A percentile compares a stretch with the other conserved stretches of the same genome.
phyloP scores from a whole-genome alignment of 2,329 filamentous ascomycete species.

The Aureobasidium sp. region DNA sequence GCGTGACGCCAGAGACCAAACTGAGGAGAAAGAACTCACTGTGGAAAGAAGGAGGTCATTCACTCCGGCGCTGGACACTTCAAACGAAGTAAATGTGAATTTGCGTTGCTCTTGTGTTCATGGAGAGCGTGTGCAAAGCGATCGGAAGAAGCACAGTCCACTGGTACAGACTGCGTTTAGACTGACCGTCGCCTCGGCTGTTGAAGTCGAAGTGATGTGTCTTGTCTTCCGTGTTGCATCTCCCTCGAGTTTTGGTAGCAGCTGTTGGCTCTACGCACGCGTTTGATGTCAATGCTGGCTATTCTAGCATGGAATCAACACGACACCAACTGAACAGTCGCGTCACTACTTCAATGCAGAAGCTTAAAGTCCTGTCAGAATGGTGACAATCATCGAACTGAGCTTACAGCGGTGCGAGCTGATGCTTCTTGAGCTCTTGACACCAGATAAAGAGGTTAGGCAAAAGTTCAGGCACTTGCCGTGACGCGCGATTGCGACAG shows the following conservation, averaged over 20 bases:
- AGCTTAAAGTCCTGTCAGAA: not conserved
- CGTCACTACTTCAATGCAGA: not conserved
- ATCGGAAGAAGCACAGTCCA: not conserved
- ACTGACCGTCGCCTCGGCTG: slow-evolving; percentile 1
- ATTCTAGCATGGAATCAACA: not conserved
- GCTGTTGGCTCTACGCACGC: not conserved
- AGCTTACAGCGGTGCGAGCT: not conserved
- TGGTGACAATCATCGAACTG: not conserved
- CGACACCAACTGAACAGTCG: not conserved
- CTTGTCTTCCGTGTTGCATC: not conserved
- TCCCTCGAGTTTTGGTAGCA: not conserved
- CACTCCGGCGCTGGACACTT: not conserved
- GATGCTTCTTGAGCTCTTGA: not conserved
- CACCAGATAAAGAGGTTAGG: not conserved
- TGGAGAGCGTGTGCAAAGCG: not conserved
- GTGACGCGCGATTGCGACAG: slow-evolving; percentile 11
- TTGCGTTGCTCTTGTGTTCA: not conserved
- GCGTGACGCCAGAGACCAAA: not conserved
- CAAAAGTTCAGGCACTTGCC: not conserved
- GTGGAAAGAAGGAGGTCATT: not conserved
- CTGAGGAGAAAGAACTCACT: not conserved
- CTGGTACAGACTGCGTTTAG: not conserved
- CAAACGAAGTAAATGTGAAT: not conserved
- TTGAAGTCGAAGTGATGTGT: slow-evolving; percentile 14
- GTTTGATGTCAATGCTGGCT: not conserved